These are phyloP conservation scores for Cyberlindnera amylophila DNA, from an alignment of 805 yeast genomes.

Conservation along the genomic window DNA sequence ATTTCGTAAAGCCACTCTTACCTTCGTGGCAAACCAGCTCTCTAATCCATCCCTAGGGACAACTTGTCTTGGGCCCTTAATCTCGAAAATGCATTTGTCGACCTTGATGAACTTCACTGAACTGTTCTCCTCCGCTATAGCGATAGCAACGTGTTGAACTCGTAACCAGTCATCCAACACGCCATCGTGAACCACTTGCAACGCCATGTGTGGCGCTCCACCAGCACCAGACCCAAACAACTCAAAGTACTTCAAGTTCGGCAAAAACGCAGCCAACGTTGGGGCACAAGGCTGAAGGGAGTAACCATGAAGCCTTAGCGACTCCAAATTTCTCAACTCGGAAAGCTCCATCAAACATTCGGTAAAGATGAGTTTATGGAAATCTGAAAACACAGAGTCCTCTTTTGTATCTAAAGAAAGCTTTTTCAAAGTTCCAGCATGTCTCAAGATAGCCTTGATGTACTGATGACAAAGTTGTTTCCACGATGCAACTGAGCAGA, in stretches of 20 bases:
- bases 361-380: slow-evolving; percentile 28
- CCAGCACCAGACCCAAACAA: slow-evolving; percentile 49
- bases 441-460: slow-evolving; percentile 19
- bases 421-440: slow-evolving; percentile 26
- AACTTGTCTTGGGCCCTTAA: slow-evolving; percentile 22
- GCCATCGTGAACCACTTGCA: slow-evolving; percentile 50
- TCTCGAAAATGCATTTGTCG: slow-evolving; percentile 46
- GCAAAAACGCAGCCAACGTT: slow-evolving; percentile 28
- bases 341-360: slow-evolving; percentile 21
- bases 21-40: slow-evolving; percentile 41
- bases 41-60: slow-evolving; percentile 45
- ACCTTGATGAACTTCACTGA: slow-evolving; percentile 42
- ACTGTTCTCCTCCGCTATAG: slow-evolving; percentile 31
- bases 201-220: slow-evolving; percentile 51
- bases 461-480: slow-evolving; percentile 20
- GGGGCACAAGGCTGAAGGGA: slow-evolving; percentile 28
- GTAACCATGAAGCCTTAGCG: slow-evolving; percentile 40
- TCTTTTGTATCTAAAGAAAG: slow-evolving; percentile 40
- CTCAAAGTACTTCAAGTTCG: slow-evolving; percentile 35
- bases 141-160: slow-evolving; percentile 49
- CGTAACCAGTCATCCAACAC: slow-evolving; percentile 55
- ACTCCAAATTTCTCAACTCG: slow-evolving; percentile 28
- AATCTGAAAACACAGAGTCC: slow-evolving; percentile 34
- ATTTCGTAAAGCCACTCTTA: slow-evolving; percentile 26
- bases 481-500: slow-evolving; percentile 24